Evolutionary conservation across 352 stramenopile species (phyloP).

Genomic region (Pythium pyrilobum): DNA sequence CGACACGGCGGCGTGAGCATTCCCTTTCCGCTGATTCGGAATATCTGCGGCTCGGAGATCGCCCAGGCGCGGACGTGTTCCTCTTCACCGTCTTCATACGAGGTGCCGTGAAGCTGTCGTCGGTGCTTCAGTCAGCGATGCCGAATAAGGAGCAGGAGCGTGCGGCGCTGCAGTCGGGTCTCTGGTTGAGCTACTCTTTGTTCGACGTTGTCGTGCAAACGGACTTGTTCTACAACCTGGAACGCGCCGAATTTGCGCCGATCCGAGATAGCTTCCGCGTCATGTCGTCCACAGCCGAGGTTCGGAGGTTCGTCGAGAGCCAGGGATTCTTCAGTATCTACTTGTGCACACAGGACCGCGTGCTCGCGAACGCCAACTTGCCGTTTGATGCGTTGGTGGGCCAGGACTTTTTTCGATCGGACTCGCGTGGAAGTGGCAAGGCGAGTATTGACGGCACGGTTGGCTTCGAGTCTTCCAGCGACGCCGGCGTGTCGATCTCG

Average conservation of each 20-base stretch:
- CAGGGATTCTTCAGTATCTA: conserved; percentile 43
- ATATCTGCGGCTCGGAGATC: conserved; percentile 44
- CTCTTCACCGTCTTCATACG: conserved; percentile 57
- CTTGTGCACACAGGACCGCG: conserved; percentile 60
- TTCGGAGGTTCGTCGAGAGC: conserved; percentile 31
- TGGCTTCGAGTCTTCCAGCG: conserved; percentile 32
- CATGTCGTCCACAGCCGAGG: conserved; percentile 40
- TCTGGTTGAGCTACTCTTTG: conserved; percentile 82
- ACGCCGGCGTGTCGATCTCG: conserved; percentile 1
- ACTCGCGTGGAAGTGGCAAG: background rate
- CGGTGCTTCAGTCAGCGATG: conserved; percentile 23
- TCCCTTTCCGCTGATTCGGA: conserved; percentile 21
- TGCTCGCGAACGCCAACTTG: conserved; percentile 61
- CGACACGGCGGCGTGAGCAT: background rate
- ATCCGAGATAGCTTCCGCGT: conserved; percentile 76
- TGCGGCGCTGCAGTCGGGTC: conserved; percentile 23
- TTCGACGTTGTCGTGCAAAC: conserved; percentile 83
- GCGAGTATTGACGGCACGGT: conserved; percentile 31
- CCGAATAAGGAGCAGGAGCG: background rate
- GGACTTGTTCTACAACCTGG: conserved; percentile 65
- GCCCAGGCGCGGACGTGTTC: conserved; percentile 42
- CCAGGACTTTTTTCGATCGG: background rate
- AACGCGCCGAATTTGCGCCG: conserved; percentile 44
- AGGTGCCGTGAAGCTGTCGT: conserved; percentile 29
- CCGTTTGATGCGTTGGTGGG: conserved; percentile 28